Evolutionary conservation across 2,329 filamentous ascomycete genomes (phyloP).

Genomic region (Ceratocystis harringtonii): DNA sequence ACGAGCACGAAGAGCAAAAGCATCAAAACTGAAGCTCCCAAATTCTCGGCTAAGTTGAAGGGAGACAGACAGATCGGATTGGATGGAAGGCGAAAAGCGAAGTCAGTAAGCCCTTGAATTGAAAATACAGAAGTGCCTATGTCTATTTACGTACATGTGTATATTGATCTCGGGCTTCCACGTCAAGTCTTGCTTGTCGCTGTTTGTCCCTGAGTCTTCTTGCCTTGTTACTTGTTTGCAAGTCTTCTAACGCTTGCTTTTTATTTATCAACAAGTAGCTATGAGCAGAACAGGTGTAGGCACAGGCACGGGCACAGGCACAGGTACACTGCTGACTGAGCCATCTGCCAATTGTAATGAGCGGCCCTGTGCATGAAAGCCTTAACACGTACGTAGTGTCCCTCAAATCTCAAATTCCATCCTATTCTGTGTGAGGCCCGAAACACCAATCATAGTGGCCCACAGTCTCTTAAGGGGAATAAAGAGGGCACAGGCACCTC

Average conservation of each 20-base stretch:
- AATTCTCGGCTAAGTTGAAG: neutral
- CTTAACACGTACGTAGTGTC: neutral
- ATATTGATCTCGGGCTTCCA: neutral
- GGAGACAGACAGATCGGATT: neutral
- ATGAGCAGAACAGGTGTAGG: too few species aligned
- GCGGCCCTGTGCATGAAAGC: neutral
- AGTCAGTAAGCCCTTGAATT: too few species aligned
- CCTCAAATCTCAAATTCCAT: conserved; percentile 6
- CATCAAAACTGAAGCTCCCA: neutral
- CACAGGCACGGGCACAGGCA: too few species aligned
- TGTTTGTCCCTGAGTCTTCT: too few species aligned
- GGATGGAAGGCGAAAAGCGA: neutral
- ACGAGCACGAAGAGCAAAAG: neutral
- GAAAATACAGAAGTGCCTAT: too few species aligned
- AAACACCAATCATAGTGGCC: neutral
- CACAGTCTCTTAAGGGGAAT: neutral
- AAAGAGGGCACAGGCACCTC: conserved; percentile 2
- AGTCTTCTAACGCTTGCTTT: too few species aligned
- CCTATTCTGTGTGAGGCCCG: neutral
- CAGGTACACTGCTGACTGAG: too few species aligned
- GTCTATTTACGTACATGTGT: too few species aligned
- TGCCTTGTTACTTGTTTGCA: too few species aligned
- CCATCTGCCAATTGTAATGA: neutral
- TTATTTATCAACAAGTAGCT: too few species aligned
- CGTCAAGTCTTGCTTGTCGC: neutral